Evolutionary conservation across 495 filamentous ascomycete genomes (phyloP).

Genomic region (Hypomontagnella monticulosa): DNA sequence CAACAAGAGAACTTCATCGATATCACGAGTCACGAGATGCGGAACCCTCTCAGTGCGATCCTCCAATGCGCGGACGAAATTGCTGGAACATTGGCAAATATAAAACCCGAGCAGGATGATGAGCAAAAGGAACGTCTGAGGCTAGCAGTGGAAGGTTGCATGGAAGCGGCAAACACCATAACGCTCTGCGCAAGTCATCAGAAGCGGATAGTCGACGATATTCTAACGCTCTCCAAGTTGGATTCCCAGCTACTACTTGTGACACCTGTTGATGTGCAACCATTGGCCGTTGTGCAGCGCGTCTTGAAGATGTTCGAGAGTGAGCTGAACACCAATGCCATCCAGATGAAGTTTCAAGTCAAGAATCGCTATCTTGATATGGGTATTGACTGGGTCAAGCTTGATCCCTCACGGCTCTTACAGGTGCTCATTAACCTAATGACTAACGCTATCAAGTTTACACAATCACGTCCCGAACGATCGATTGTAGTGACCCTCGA

Average conservation of each 20-base stretch:
- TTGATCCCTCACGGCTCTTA: slow-evolving; percentile 79
- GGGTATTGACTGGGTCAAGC: slow-evolving; percentile 76
- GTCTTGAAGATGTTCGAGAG: slow-evolving; percentile 84
- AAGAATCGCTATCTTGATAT: slow-evolving; percentile 71
- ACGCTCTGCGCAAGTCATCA: slow-evolving; percentile 84
- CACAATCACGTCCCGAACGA: slow-evolving; percentile 63
- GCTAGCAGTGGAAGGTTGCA: slow-evolving; percentile 61
- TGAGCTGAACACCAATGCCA: slow-evolving; percentile 77
- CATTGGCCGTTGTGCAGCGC: slow-evolving; percentile 70
- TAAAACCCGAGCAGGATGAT: slow-evolving; percentile 35
- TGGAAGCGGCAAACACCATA: slow-evolving; percentile 85
- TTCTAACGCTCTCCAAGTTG: slow-evolving; percentile 85
- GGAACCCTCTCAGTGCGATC: slow-evolving; percentile 84
- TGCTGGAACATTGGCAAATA: slow-evolving; percentile 59
- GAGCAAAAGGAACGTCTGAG: slow-evolving; percentile 37
- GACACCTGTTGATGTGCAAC: slow-evolving; percentile 77
- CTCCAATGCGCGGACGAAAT: slow-evolving; percentile 86
- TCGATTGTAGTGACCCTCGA: slow-evolving; percentile 76
- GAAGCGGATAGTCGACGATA: slow-evolving; percentile 80
- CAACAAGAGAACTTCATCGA: slow-evolving; percentile 89
- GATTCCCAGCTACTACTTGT: slow-evolving; percentile 82
- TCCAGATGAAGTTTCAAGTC: slow-evolving; percentile 72
- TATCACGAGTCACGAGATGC: slow-evolving; percentile 88
- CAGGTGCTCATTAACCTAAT: slow-evolving; percentile 84
- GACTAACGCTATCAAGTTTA: slow-evolving; percentile 87